Conservation (phyloP, 164 flowering plant genomes). For the Nymphaea thermarum region DNA sequence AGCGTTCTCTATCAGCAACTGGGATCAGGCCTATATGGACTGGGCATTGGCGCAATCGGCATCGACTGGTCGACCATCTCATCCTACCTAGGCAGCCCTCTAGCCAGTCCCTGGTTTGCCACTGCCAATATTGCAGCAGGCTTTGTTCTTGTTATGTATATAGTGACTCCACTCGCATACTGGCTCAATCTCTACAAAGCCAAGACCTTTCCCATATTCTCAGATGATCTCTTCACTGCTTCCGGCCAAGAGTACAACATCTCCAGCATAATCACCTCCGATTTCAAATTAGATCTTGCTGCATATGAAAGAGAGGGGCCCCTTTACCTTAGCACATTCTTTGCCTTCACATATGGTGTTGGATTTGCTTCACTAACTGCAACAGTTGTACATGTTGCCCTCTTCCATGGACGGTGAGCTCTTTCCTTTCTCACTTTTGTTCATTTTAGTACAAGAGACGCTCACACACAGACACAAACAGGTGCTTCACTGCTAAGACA, state of each 20-base stretch:
- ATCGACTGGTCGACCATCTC: slow-evolving; percentile 76
- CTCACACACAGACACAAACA: no score
- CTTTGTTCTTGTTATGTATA: slow-evolving; percentile 45
- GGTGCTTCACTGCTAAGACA: not conserved
- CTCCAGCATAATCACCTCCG: slow-evolving; percentile 36
- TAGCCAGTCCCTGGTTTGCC: slow-evolving; percentile 91
- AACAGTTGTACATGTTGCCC: slow-evolving; percentile 44
- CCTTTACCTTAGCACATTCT: slow-evolving; percentile 57
- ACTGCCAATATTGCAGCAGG: slow-evolving; percentile 76
- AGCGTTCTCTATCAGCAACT: slow-evolving; percentile 60
- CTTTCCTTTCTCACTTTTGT: not conserved
- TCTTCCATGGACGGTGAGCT: slow-evolving; percentile 70
- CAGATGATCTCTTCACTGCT: slow-evolving; percentile 38
- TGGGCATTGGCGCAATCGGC: slow-evolving; percentile 58
- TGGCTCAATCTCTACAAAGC: slow-evolving; percentile 65
- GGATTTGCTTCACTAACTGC: slow-evolving; percentile 79
- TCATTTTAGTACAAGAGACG: no score
- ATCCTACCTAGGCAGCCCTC: slow-evolving; percentile 72
- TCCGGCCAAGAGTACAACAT: slow-evolving; percentile 44
- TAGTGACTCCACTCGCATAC: slow-evolving; percentile 47
- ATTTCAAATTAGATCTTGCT: slow-evolving; percentile 41
- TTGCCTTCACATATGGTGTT: slow-evolving; percentile 68
- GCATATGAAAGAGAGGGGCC: slow-evolving; percentile 52
- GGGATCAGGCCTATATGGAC: slow-evolving; percentile 69
- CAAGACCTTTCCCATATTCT: slow-evolving; percentile 62